Base-by-base conservation (phyloP, 2,329 filamentous ascomycete genomes). In the Arthrobotrys entomopaga region DNA sequence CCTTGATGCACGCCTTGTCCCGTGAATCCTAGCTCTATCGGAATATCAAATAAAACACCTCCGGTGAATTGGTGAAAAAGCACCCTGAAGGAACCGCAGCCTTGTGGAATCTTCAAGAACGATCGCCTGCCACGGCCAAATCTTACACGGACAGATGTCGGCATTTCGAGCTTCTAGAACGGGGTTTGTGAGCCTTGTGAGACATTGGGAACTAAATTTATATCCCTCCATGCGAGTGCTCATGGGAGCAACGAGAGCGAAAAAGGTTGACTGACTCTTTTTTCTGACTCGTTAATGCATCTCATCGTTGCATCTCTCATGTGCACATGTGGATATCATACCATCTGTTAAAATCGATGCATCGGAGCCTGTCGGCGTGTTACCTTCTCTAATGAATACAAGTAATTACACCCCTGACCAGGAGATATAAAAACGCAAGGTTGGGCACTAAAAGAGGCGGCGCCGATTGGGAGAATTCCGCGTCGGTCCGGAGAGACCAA, bases 401-500 rank as follows among this genome's bases (percentile, higher is more conserved):
- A n/a, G 29, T 34, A 34, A 34, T 34, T 34, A 34, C 10, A 34
- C 29, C 29, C 29, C 29, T 34, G 29, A 34, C 29, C 29, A 34
- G 29, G 6, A 34, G 29, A 34, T 34, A 34, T 34, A 34, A 34
- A 34, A 34, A 34, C 29, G 29, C 29, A 34, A 34, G 29, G 29
- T 34, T 10, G 29, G 42, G 6, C 42, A n/a, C 16, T 13, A 15
- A n/a, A n/a, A 19, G 42, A 52, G 64, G 64, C 54, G 64, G 48
- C 24, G 48, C 54, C 64, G 54, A 60, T 60, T 59, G 58, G 52
- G 53, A 58, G 34, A 24, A 34, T 48, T 72, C 67, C 67, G 67
- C 50, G 29, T 56, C 60, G 60, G 67, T 53, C 67, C 67, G 67
- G 67, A 60, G 19, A 50, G 52, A 19, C 46, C 42, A 19, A 46